Percentiles rank a stretch among this genome's conserved stretches.
Conservation (phyloP, 768 basidiomycete species). For the Jaapia argillacea region DNA sequence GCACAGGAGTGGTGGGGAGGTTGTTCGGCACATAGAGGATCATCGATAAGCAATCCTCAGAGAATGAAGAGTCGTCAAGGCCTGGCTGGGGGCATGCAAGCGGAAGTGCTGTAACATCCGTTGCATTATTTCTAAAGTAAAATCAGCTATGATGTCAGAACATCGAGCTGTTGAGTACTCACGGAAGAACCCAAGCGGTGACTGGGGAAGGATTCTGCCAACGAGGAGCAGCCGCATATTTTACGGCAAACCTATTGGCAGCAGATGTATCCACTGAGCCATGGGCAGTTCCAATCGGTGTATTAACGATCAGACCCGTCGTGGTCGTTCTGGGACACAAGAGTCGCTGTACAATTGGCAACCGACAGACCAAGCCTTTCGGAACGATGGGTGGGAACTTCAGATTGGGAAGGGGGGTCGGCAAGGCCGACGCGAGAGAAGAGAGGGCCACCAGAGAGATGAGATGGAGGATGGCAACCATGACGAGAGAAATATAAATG, state of each 20-base stretch:
- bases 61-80: constrained; percentile 36
- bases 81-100: constrained; percentile 61
- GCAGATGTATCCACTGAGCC: constrained; percentile 40
- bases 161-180: constrained; percentile 15
- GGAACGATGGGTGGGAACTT: constrained; percentile 26
- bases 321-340: constrained; percentile 30
- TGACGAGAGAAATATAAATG: constrained; percentile 13
- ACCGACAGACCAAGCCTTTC: constrained; percentile 33
- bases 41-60: constrained; percentile 79
- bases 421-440: constrained; percentile 16
- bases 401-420: not conserved
- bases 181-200: constrained; percentile 57
- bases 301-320: constrained; percentile 23
- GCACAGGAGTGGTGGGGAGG: constrained; percentile 22
- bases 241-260: constrained; percentile 50
- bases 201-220: constrained; percentile 49
- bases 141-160: constrained; percentile 2
- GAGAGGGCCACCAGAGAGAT: constrained; percentile 21
- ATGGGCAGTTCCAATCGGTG: constrained; percentile 45
- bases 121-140: constrained; percentile 33
- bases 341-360: constrained; percentile 30
- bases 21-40: constrained; percentile 56
- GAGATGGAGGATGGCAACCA: constrained; percentile 26
- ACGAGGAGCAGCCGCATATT: constrained; percentile 53
- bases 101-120: constrained; percentile 46